Evolutionary conservation across 805 yeast genomes (phyloP).

Genomic region (Monosporozyma servazzii): DNA sequence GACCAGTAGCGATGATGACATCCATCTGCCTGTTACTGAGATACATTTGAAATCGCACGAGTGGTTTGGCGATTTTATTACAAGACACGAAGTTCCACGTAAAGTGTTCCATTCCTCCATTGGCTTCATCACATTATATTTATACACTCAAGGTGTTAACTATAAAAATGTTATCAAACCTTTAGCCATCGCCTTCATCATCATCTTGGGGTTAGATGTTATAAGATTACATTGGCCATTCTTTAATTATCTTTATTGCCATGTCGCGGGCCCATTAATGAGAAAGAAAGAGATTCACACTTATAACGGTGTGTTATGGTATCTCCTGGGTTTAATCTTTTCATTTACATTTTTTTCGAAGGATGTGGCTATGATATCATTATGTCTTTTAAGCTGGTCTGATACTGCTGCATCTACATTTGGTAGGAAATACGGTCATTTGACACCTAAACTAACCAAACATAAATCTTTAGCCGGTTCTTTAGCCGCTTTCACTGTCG

Average conservation of each 20-base stretch:
- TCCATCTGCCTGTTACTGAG: constrained; percentile 26
- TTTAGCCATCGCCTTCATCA: constrained; percentile 44
- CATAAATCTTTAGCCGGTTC: constrained; percentile 88
- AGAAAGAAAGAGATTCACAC: constrained; percentile 67
- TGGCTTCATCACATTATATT: constrained; percentile 68
- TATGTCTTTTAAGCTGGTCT: constrained; percentile 85
- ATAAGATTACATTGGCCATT: constrained; percentile 51
- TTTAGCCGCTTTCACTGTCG: constrained; percentile 71
- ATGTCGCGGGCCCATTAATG: constrained; percentile 69
- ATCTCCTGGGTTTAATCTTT: constrained; percentile 64
- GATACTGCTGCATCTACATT: constrained; percentile 95
- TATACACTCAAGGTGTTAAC: constrained; percentile 56
- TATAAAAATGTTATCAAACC: constrained; percentile 51
- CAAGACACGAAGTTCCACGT: constrained; percentile 83
- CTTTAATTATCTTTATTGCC: constrained; percentile 62
- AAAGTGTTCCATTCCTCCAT: constrained; percentile 82
- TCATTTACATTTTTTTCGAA: constrained; percentile 66
- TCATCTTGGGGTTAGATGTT: constrained; percentile 54
- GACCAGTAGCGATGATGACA: constrained; percentile 10
- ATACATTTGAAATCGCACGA: constrained; percentile 34
- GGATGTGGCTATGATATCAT: constrained; percentile 70
- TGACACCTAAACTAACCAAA: constrained; percentile 66
- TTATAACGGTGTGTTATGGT: constrained; percentile 84
- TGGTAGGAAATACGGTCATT: constrained; percentile 78
- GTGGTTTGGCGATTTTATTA: constrained; percentile 44